Evolutionary conservation across 208 protist genomes (phyloP).

Genomic region (Trichomonas gallinae): DNA sequence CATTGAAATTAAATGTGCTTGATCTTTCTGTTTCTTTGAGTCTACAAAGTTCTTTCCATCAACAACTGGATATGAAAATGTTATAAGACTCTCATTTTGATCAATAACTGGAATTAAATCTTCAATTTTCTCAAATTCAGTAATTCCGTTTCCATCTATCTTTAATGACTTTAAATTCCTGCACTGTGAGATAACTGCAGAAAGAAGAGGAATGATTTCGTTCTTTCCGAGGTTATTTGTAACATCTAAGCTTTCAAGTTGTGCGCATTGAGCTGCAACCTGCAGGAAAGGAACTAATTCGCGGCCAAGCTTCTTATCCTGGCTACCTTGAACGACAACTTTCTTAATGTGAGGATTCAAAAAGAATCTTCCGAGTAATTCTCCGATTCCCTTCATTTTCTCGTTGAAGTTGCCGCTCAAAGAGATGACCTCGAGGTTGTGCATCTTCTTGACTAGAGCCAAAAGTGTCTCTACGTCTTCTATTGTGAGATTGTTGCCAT

Average conservation of each 20-base stretch:
- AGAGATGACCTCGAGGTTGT: background rate
- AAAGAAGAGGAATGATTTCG: background rate
- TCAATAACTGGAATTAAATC: background rate
- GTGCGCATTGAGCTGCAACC: background rate
- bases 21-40: background rate
- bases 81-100: background rate
- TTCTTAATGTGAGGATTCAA: background rate
- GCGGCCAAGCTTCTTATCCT: background rate
- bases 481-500: background rate
- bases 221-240: background rate
- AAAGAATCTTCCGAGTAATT: background rate
- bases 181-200: background rate
- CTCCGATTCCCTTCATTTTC: background rate
- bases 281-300: background rate
- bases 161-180: background rate
- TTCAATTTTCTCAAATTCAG: background rate
- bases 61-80: background rate
- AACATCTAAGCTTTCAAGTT: background rate
- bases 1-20: background rate
- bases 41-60: background rate
- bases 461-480: background rate
- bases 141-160: background rate
- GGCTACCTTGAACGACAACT: background rate
- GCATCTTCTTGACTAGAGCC: background rate
- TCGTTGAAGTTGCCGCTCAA: background rate